Evolutionary conservation across 495 filamentous ascomycete genomes (phyloP), one percentile per base, ranked within the genome.

Genomic region (Trichoderma virens): DNA sequence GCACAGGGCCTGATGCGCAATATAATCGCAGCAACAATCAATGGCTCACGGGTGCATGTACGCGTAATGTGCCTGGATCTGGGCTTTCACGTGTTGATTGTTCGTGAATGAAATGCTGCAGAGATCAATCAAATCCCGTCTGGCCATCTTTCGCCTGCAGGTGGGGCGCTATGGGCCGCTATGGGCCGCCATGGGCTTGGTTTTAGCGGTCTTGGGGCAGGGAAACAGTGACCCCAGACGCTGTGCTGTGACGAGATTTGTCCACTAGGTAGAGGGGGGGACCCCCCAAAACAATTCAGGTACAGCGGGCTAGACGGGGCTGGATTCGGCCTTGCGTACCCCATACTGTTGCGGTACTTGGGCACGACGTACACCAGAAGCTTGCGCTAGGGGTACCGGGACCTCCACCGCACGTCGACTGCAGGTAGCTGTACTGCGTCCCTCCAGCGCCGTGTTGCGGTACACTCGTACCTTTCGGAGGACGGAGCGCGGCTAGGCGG

Each of bases 191-290:
- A n/a, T n/a, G n/a, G n/a, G n/a, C n/a, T n/a, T n/a, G n/a, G n/a
- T n/a, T 51, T n/a, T 51, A 20, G 45, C n/a, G 45, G 45, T n/a
- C 45, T 51, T 51, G n/a, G 45, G 45, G 45, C 45, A 51, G 45
- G 45, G 45, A n/a, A 5, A 51, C 45, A 6, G 45, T 51, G 45
- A 51, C n/a, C 45, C 20, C 9, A n/a, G 45, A n/a, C 8, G 45
- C 45, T 51, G 45, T 7, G 45, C 45, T 51, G 45, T 56, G 51
- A 56, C 20, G 51, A 56, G 27, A 56, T n/a, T 56, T 56, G 45
- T 25, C 45, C 20, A 51, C 18, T n/a, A 35, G 34, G 6, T 35
- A 56, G 20, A n/a, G 25, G 25, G 45, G 39, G 39, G 43, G 43
- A n/a, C 18, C 9, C 18, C 43, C 18, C 20, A 23, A 27, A 30